phyloP scores from a whole-genome alignment of 441 rosid species.

The Jatropha podagrica region DNA sequence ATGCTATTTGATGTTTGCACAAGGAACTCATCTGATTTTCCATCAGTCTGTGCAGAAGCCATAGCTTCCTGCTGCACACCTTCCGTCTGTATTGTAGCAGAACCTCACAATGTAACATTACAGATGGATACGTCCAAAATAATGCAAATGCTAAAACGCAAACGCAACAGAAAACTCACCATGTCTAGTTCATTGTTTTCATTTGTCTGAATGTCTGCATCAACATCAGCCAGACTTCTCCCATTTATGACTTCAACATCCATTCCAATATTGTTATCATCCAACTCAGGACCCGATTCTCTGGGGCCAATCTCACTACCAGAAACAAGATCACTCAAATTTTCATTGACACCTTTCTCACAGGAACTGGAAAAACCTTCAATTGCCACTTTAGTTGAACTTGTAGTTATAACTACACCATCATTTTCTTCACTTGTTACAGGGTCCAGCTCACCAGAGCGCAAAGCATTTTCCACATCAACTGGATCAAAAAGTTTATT shows the following conservation, averaged over 20 bases:
- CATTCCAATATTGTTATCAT: conserved; percentile 19
- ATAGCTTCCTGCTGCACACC: conserved; percentile 30
- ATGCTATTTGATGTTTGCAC: conserved; percentile 19
- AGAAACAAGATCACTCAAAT: conserved; percentile 20
- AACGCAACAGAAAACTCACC: conserved; percentile 31
- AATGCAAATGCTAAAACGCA: conserved; percentile 3
- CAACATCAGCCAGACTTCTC: conserved; percentile 23
- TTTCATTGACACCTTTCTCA: conserved; percentile 27
- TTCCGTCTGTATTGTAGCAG: conserved; percentile 27
- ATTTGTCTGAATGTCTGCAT: conserved; percentile 24
- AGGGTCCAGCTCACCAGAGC: conserved; percentile 26
- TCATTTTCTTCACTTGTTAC: conserved; percentile 33
- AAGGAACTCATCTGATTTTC: conserved; percentile 24
- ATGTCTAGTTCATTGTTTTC: conserved; percentile 22
- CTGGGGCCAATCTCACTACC: conserved; percentile 20
- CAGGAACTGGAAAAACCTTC: conserved; percentile 26
- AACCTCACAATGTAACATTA: conserved; percentile 22
- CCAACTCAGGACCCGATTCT: conserved; percentile 27
- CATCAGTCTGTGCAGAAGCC: conserved; percentile 29
- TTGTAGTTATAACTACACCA: conserved; percentile 22
- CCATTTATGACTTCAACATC: conserved; percentile 21
- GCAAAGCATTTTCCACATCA: conserved; percentile 25
- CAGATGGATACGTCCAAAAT: conserved; percentile 2
- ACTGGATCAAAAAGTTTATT: conserved; percentile 29
- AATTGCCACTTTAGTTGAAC: conserved; percentile 21